These are phyloP conservation scores for Podospora sp. DNA, from an alignment of 495 filamentous ascomycete genomes.

Conservation along the genomic window DNA sequence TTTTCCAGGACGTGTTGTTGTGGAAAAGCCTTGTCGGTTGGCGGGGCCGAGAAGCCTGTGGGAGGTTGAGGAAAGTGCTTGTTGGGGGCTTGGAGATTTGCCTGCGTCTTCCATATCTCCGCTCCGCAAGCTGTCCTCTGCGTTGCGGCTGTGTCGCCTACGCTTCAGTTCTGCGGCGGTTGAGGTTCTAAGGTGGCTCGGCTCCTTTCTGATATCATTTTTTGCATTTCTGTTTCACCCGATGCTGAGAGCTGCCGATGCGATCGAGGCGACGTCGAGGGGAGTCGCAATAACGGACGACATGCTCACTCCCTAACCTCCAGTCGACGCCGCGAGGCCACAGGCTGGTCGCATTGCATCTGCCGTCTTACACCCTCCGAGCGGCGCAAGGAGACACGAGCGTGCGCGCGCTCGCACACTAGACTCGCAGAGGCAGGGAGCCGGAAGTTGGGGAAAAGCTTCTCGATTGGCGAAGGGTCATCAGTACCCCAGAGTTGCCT, in stretches of 20 bases:
- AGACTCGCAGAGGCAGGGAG: slow-evolving; percentile 16
- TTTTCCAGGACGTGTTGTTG: background rate
- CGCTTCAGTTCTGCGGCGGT: background rate
- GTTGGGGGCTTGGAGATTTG: background rate
- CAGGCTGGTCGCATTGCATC: slow-evolving; percentile 15
- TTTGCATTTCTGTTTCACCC: background rate
- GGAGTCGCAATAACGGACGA: background rate
- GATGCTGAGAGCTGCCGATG: background rate
- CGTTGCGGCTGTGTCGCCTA: background rate
- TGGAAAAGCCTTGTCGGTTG: background rate
- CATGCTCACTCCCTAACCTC: background rate
- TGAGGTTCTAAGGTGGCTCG: background rate
- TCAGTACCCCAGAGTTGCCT: background rate
- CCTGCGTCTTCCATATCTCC: background rate
- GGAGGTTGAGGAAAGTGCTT: background rate
- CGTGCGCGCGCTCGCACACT: background rate
- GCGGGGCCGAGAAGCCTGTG: background rate
- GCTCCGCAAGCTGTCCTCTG: background rate
- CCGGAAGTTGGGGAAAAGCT: slow-evolving; percentile 12
- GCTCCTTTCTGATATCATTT: background rate
- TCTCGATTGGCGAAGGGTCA: background rate
- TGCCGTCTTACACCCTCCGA: slow-evolving; percentile 20
- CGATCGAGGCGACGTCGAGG: background rate
- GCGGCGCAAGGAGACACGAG: slow-evolving; percentile 8
- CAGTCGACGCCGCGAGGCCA: slow-evolving; percentile 3